phyloP scores from a whole-genome alignment of 2,329 filamentous ascomycete genomes.

The Ophiocordyceps australis region DNA sequence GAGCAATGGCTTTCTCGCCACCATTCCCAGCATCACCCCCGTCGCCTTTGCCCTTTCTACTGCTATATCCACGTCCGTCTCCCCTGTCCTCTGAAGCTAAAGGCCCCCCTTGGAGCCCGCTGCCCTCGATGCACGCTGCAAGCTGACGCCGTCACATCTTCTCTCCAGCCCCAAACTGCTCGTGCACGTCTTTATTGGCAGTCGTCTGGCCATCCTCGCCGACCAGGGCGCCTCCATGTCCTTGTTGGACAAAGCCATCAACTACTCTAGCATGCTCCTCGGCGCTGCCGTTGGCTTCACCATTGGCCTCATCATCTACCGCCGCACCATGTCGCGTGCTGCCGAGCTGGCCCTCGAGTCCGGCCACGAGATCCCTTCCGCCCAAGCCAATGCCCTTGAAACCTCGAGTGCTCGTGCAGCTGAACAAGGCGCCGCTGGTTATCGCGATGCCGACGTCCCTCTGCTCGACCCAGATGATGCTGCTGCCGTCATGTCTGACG shows the following conservation, averaged over 20 bases:
- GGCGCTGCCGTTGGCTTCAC: slow-evolving; percentile 52
- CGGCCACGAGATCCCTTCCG: too few relatives aligned
- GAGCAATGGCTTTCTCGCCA: slow-evolving; percentile 86
- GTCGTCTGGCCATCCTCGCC: slow-evolving; percentile 64
- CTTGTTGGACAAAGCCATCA: slow-evolving; percentile 56
- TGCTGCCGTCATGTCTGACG: slow-evolving; percentile 36
- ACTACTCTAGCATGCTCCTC: slow-evolving; percentile 64
- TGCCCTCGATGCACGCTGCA: neutral
- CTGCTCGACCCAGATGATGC: slow-evolving; percentile 28
- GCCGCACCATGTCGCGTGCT: slow-evolving; percentile 44
- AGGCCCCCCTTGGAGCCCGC: neutral
- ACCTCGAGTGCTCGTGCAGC: slow-evolving; percentile 4
- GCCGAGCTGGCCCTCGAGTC: slow-evolving; percentile 34
- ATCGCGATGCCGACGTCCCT: slow-evolving; percentile 25
- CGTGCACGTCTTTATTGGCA: slow-evolving; percentile 84
- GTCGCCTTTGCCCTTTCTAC: slow-evolving; percentile 66
- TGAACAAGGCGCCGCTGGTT: slow-evolving; percentile 16
- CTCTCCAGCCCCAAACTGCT: slow-evolving; percentile 57
- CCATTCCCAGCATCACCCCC: slow-evolving; percentile 74
- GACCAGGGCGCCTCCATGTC: slow-evolving; percentile 75
- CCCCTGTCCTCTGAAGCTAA: neutral
- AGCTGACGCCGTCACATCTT: slow-evolving; percentile 2
- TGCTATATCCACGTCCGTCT: slow-evolving; percentile 43
- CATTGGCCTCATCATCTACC: slow-evolving; percentile 77
- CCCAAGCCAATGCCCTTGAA: slow-evolving; percentile 3